Conservation (phyloP, 352 stramenopile species). For the Globisporangium emineosum region DNA sequence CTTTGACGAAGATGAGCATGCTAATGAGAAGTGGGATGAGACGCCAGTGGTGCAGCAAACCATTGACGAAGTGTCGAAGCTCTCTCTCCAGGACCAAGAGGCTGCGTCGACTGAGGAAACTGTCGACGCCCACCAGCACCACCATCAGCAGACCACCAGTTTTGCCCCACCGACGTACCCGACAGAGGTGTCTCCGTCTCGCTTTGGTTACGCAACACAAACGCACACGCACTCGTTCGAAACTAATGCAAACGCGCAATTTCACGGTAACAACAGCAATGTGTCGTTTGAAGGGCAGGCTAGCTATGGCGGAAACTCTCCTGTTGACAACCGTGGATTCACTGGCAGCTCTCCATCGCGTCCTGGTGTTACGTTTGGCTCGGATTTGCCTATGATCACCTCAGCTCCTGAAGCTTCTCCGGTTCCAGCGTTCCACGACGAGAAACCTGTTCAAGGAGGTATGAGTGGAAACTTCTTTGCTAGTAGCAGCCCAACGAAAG, state of each 20-base stretch:
- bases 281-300: background rate
- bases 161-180: constrained; percentile 2
- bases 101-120: constrained; percentile 4
- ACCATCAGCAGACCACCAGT: background rate
- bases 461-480: constrained; percentile 2
- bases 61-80: constrained; percentile 10
- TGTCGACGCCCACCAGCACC: background rate
- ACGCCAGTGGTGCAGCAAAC: constrained; percentile 19
- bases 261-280: constrained; percentile 6
- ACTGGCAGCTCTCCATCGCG: background rate
- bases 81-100: constrained; percentile 25
- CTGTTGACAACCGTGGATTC: background rate
- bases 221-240: background rate
- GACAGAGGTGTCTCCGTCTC: constrained; percentile 3
- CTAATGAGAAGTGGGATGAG: constrained; percentile 35
- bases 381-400: background rate
- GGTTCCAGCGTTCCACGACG: background rate
- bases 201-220: constrained; percentile 2
- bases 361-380: background rate
- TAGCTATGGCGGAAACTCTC: background rate
- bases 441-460: background rate
- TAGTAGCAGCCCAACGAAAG: constrained; percentile 11
- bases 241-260: background rate
- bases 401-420: background rate
- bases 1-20: constrained; percentile 59